A percentile compares a stretch with the other conserved stretches of the same genome.
Conservation (phyloP, 2,329 filamentous ascomycete genomes). For the Trichoderma harzianum region DNA sequence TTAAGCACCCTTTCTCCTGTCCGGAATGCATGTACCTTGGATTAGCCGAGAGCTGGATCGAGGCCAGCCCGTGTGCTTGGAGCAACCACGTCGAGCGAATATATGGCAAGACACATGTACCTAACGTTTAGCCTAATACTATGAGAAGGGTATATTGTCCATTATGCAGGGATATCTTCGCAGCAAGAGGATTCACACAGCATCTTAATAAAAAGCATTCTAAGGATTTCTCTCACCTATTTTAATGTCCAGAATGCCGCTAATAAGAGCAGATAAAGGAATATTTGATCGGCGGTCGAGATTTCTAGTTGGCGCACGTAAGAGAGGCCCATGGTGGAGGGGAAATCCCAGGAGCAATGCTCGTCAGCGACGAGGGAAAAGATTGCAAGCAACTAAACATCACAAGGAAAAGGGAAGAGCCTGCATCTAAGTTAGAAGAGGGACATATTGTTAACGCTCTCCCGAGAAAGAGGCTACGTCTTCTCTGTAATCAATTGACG, state of each 20-base stretch:
- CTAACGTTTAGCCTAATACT: background rate
- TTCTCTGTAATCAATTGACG: background rate
- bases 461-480: background rate
- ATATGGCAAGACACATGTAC: background rate
- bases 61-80: background rate
- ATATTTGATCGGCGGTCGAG: background rate
- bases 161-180: background rate
- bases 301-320: background rate
- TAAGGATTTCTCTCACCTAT: background rate
- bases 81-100: background rate
- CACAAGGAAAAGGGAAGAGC: background rate
- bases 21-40: background rate
- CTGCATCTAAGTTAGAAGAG: background rate
- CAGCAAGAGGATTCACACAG: background rate
- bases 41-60: background rate
- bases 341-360: background rate
- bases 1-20: background rate
- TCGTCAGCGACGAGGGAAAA: background rate
- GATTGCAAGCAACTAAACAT: background rate
- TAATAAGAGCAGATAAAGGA: background rate
- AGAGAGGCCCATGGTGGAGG: background rate
- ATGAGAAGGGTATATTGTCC: background rate
- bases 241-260: background rate
- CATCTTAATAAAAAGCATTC: background rate
- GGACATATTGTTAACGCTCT: background rate